A percentile compares a stretch with the other conserved stretches of the same genome.
These are phyloP conservation scores for Diversispora epigaea DNA, from an alignment of 192 early-diverging fungal genomes.

Conservation along the genomic window DNA sequence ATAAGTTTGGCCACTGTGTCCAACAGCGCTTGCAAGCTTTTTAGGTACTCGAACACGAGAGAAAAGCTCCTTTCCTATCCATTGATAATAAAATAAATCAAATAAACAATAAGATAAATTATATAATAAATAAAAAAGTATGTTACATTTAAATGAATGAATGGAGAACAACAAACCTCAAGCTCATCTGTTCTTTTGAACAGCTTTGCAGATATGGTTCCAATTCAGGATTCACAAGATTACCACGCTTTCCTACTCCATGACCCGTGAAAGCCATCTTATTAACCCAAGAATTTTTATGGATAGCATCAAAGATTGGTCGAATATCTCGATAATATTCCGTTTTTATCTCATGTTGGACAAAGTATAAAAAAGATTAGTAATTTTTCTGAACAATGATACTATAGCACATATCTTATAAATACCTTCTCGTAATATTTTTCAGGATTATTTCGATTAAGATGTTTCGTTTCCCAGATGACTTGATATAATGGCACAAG, in stretches of 20 bases:
- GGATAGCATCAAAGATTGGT: conserved; percentile 24
- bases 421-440: too few relatives aligned
- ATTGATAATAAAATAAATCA: neutral
- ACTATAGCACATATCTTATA: too few relatives aligned
- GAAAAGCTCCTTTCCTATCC: conserved; percentile 11
- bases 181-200: neutral
- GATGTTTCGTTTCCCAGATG: conserved; percentile 22
- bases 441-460: neutral
- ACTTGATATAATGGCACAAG: conserved; percentile 18
- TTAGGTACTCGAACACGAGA: conserved; percentile 15
- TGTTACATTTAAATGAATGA: neutral
- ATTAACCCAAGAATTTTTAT: conserved; percentile 25
- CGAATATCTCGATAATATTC: conserved; percentile 28
- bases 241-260: neutral
- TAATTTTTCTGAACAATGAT: too few relatives aligned
- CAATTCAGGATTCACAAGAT: conserved; percentile 17
- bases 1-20: conserved; percentile 19
- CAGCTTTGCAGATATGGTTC: neutral
- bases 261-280: conserved; percentile 7
- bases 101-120: conserved; percentile 4
- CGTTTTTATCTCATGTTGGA: too few relatives aligned
- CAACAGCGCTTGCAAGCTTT: neutral
- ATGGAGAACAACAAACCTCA: neutral
- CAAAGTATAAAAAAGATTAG: too few relatives aligned
- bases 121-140: too few relatives aligned